Conservation (phyloP, 805 yeast genomes). For the Priceomyces medius region DNA sequence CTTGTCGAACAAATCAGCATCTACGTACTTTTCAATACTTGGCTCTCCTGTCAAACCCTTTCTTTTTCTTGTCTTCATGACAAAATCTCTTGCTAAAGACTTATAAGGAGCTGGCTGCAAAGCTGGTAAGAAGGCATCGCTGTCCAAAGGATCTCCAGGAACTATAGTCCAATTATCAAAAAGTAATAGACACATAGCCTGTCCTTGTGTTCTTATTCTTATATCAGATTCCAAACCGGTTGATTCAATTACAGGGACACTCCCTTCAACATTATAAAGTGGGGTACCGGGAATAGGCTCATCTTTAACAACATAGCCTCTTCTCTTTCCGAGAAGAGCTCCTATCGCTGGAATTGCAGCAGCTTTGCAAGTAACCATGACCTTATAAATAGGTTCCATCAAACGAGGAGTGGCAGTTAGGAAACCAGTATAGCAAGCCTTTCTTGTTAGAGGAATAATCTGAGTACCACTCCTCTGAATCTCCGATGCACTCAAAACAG, state of each 20-base stretch:
- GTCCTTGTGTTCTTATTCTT: constrained; percentile 73
- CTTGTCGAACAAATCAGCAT: constrained; percentile 52
- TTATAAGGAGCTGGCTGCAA: constrained; percentile 70
- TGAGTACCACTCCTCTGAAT: constrained; percentile 58
- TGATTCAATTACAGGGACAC: constrained; percentile 86
- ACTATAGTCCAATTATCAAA: constrained; percentile 74
- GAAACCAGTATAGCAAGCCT: constrained; percentile 81
- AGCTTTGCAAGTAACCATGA: constrained; percentile 56
- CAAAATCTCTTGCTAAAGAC: constrained; percentile 83
- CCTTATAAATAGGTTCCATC: constrained; percentile 76
- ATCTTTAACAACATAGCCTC: constrained; percentile 55
- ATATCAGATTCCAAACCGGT: constrained; percentile 87
- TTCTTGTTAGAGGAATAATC: constrained; percentile 75
- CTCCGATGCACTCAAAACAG: constrained; percentile 47
- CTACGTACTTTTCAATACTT: constrained; percentile 63
- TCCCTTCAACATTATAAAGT: constrained; percentile 58
- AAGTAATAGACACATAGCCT: constrained; percentile 64
- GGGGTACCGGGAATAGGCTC: constrained; percentile 72
- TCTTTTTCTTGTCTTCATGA: constrained; percentile 82
- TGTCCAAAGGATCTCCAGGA: constrained; percentile 90
- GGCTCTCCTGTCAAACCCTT: constrained; percentile 83
- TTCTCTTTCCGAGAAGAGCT: constrained; percentile 53
- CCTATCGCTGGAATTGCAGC: constrained; percentile 49
- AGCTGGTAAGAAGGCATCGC: constrained; percentile 58
- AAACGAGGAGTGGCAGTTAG: constrained; percentile 75